Percentiles rank a stretch among this genome's conserved stretches.
phyloP scores from a whole-genome alignment of 2,329 filamentous ascomycete genomes.

The Diaporthe sp. region DNA sequence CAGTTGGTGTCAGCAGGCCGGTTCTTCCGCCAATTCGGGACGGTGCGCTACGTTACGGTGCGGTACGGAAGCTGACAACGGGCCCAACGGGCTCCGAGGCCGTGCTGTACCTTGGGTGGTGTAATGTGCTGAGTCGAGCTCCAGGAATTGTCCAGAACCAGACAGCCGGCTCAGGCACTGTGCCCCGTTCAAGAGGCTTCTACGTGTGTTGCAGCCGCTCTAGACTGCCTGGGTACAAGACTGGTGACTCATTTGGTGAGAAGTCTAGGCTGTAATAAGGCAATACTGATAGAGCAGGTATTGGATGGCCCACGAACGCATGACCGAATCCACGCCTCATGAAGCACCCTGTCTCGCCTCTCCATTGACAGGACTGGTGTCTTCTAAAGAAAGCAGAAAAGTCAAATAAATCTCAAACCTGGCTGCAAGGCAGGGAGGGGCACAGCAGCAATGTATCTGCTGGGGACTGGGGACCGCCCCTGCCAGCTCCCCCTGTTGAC shows the following conservation, averaged over 20 bases:
- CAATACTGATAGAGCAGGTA: not conserved
- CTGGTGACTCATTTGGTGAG: not conserved
- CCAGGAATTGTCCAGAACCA: not conserved
- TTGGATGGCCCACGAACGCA: not conserved
- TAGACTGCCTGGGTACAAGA: not conserved
- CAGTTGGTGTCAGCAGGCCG: not conserved
- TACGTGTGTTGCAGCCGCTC: not conserved
- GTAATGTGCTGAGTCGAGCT: not conserved
- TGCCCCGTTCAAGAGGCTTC: not conserved
- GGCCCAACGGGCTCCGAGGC: conserved; percentile 20
- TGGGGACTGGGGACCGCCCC: conserved; percentile 17
- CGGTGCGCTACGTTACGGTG: conserved; percentile 9
- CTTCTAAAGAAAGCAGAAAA: conserved; percentile 16
- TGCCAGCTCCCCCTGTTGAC: conserved; percentile 26
- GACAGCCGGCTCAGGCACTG: not conserved
- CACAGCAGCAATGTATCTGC: conserved; percentile 17
- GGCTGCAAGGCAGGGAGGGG: conserved; percentile 5
- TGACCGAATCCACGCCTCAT: not conserved
- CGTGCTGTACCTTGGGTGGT: not conserved
- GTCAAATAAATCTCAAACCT: conserved; percentile 14
- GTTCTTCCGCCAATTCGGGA: conserved; percentile 14
- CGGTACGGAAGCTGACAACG: conserved; percentile 10
- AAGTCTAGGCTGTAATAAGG: not conserved
- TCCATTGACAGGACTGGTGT: not conserved
- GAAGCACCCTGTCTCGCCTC: conserved; percentile 4